Evolutionary conservation across 2,329 filamentous ascomycete genomes (phyloP).

Genomic region (Phoma herbarum): DNA sequence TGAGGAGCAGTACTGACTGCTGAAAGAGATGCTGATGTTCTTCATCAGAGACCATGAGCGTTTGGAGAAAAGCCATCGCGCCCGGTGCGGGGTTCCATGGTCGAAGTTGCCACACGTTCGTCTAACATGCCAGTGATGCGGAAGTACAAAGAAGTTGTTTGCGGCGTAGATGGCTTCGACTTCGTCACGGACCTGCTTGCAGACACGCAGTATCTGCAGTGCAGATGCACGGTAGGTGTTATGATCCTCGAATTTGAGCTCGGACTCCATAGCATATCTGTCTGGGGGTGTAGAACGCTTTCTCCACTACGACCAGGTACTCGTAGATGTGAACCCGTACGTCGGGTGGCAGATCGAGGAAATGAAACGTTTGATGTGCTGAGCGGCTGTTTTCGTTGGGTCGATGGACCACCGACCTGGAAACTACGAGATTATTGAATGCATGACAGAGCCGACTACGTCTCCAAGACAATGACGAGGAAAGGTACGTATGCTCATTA

Average conservation of each 20-base stretch:
- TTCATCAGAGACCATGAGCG: background rate
- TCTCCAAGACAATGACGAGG: background rate
- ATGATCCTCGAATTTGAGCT: background rate
- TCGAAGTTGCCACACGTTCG: background rate
- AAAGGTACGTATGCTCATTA: background rate
- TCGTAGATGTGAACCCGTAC: background rate
- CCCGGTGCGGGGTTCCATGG: background rate
- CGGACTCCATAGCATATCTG: background rate
- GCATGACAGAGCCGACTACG: background rate
- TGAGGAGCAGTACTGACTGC: background rate
- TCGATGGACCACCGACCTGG: background rate
- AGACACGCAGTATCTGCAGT: slow-evolving; percentile 25
- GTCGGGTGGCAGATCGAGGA: background rate
- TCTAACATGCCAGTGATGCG: background rate
- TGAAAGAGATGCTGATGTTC: background rate
- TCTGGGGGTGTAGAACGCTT: background rate
- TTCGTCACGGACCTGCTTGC: slow-evolving; percentile 23
- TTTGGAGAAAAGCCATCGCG: background rate
- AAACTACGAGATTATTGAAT: background rate
- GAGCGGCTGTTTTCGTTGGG: background rate
- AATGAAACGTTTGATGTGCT: background rate
- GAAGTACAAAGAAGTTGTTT: slow-evolving; percentile 29
- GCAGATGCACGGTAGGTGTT: background rate
- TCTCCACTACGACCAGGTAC: background rate
- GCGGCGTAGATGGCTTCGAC: slow-evolving; percentile 28